These are phyloP conservation scores for Cyberlindnera mississippiensis DNA, from an alignment of 805 yeast genomes.

Conservation along the genomic window DNA sequence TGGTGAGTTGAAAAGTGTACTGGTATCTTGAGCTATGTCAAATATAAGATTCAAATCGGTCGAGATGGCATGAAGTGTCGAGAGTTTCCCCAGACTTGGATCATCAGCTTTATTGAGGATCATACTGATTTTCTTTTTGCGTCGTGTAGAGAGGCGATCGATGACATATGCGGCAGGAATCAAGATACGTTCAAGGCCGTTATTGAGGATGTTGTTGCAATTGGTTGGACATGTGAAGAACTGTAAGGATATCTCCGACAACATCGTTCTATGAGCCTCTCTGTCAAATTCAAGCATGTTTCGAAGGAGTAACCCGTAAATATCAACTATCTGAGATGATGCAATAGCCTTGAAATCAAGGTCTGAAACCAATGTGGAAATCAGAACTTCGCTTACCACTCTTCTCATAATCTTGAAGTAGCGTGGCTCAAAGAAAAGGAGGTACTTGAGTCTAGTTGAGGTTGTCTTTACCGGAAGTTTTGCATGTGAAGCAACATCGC, in stretches of 20 bases:
- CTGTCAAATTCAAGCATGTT: constrained; percentile 63
- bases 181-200: constrained; percentile 7
- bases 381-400: constrained; percentile 42
- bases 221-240: constrained; percentile 86
- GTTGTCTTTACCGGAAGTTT: constrained; percentile 28
- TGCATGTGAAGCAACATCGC: background rate
- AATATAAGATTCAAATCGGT: constrained; percentile 19
- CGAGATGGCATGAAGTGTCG: constrained; percentile 14
- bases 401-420: constrained; percentile 50
- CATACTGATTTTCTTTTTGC: constrained; percentile 24
- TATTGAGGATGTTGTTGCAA: constrained; percentile 45
- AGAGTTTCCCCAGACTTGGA: constrained; percentile 13
- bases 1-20: constrained; percentile 27
- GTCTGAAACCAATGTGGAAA: constrained; percentile 55
- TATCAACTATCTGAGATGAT: constrained; percentile 48
- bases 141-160: constrained; percentile 1
- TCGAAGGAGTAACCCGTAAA: constrained; percentile 48
- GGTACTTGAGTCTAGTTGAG: constrained; percentile 51
- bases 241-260: constrained; percentile 76
- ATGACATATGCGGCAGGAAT: constrained; percentile 8
- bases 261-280: constrained; percentile 80
- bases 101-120: constrained; percentile 31
- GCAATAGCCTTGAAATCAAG: constrained; percentile 43
- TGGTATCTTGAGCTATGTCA: constrained; percentile 29
- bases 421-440: constrained; percentile 58